Evolutionary conservation across 768 basidiomycete genomes (phyloP), one percentile per base, ranked within the genome.

Genomic region (Pleurotus cornucopiae): DNA sequence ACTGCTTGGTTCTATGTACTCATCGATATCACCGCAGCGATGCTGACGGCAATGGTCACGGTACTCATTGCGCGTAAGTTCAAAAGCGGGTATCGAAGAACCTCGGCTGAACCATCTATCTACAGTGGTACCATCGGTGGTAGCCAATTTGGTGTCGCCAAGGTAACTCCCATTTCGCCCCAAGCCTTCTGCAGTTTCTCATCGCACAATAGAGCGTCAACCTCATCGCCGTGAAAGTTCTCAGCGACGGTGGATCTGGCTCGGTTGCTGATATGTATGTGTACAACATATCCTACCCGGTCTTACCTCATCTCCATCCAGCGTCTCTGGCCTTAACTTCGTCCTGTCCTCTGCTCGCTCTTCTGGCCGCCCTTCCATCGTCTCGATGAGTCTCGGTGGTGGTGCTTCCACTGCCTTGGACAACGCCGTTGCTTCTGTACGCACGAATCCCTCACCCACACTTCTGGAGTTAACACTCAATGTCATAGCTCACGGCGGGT

Each of bases 151-250:
- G 73, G 73, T 46, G 66, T 73, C 16, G 72, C 73, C 18, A 74
- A 70, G 45, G 60, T 56, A 21, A 60, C 55, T 7, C n/a, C 11
- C 1, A 12, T 16, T 6, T 16, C 2, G 54, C 12, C 23, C 30
- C 30, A 34, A 9, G 7, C 30, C 7, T 11, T 9, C 9, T 34
- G 30, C 30, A 34, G 6, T 3, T 11, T 34, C 30, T 34, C 30
- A 34, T 34, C 30, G 11, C 30, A 34, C 30, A 34, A 0, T 68
- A 73, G 61, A 55, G 47, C 13, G 73, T 70, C 1, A 65, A 57
- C 41, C 51, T 77, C 52, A 67, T 76, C 55, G 73, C 75, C 2
- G 74, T 78, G 54, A 78, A 77, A 59, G 76, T 77, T 16, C 65
- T 76, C 54, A 64, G 63, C 46, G 72, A 74, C 53, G 45, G 47